phyloP scores from a whole-genome alignment of 2,329 filamentous ascomycete species.

The Aspergillus nomiae region DNA sequence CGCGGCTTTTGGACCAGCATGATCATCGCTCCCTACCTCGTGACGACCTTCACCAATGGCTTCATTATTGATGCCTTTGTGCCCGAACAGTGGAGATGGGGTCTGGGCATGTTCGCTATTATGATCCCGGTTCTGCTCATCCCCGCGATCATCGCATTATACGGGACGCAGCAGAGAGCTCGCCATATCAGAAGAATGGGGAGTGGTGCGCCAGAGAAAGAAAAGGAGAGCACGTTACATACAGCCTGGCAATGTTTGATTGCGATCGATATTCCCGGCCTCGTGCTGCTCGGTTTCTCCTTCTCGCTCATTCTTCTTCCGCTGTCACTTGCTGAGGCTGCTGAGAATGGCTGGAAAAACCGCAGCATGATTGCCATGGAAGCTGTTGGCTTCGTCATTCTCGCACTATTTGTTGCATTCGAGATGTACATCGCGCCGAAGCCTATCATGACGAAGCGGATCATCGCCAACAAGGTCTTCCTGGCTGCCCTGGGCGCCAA shows the following conservation, averaged over 20 bases:
- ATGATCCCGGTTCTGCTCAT: slow-evolving; percentile 56
- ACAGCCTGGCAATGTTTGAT: slow-evolving; percentile 48
- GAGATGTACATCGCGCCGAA: slow-evolving; percentile 54
- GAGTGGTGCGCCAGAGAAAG: background rate
- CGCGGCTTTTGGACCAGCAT: slow-evolving; percentile 28
- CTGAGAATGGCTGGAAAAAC: slow-evolving; percentile 43
- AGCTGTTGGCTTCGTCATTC: slow-evolving; percentile 54
- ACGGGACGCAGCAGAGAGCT: slow-evolving; percentile 19
- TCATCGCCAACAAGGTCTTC: slow-evolving; percentile 28
- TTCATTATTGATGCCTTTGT: slow-evolving; percentile 45
- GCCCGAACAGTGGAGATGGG: slow-evolving; percentile 58
- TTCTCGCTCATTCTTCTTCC: slow-evolving; percentile 57
- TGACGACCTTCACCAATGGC: slow-evolving; percentile 46
- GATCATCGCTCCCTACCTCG: slow-evolving; percentile 34
- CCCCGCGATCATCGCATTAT: slow-evolving; percentile 30
- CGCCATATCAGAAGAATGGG: background rate
- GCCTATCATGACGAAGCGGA: slow-evolving; percentile 42
- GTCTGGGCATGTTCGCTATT: slow-evolving; percentile 61
- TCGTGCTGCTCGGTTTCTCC: slow-evolving; percentile 16
- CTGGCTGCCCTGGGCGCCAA: slow-evolving; percentile 7
- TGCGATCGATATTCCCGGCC: slow-evolving; percentile 57
- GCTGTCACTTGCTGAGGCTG: slow-evolving; percentile 54
- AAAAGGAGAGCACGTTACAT: too few species aligned
- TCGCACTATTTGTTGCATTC: slow-evolving; percentile 55
- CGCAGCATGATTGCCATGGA: slow-evolving; percentile 52